Evolutionary conservation across 176 grass and related monocot species (phyloP).

Genomic region (Cenchrus fungigraminus): DNA sequence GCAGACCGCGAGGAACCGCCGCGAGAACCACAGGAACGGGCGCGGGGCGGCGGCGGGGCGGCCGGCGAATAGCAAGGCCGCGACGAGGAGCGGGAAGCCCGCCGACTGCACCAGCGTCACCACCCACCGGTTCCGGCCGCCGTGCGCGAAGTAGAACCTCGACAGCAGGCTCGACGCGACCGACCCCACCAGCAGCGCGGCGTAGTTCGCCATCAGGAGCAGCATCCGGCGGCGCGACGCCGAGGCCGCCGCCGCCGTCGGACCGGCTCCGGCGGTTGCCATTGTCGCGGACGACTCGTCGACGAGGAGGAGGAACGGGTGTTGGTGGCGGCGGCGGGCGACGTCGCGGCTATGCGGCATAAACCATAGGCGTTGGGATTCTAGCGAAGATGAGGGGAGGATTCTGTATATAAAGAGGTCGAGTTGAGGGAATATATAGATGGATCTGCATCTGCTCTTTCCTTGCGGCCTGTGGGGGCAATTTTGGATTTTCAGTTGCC

Average conservation of each 20-base stretch:
- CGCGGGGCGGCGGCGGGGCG: slow-evolving; percentile 31
- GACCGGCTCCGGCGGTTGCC: neutral
- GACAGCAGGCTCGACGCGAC: slow-evolving; percentile 82
- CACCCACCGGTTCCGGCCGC: slow-evolving; percentile 79
- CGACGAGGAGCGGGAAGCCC: slow-evolving; percentile 76
- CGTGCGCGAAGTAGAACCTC: slow-evolving; percentile 78
- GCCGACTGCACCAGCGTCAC: slow-evolving; percentile 85
- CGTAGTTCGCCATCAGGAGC: slow-evolving; percentile 68
- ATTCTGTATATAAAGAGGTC: neutral
- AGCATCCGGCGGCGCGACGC: slow-evolving; percentile 4
- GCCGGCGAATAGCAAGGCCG: slow-evolving; percentile 23
- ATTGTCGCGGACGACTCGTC: slow-evolving; percentile 1
- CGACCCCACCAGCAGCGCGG: slow-evolving; percentile 71
- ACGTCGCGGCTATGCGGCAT: neutral
- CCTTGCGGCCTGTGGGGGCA: neutral
- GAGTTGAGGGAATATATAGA: neutral
- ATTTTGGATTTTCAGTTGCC: neutral
- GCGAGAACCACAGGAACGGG: slow-evolving; percentile 58
- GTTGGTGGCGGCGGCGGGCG: neutral
- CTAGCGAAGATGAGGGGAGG: neutral
- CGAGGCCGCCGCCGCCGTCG: neutral
- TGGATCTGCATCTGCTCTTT: neutral
- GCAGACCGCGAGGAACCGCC: slow-evolving; percentile 53
- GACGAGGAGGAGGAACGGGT: neutral
- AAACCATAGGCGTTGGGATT: neutral